Base-by-base conservation (phyloP, 2,329 filamentous ascomycete genomes). In the Sporothrix luriei region DNA sequence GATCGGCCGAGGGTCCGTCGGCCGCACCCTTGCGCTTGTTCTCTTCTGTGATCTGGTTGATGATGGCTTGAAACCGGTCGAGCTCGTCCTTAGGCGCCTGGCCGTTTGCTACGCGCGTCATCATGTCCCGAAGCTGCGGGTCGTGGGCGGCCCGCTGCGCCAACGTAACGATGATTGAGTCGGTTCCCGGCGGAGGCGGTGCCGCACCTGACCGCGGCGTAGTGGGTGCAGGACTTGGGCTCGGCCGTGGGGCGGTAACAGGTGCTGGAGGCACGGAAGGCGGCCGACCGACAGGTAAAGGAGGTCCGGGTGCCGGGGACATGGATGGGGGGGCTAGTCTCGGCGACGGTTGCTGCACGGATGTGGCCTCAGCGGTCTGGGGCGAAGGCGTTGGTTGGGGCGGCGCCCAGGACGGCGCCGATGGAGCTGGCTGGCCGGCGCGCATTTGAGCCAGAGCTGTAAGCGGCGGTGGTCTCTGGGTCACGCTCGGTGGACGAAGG, bases 91-190 rank as follows among this genome's bases (percentile, higher is more conserved):
- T 85, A 14, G 86, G 88, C 0, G 92, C 92, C 73, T 90, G 85
- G 1, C 91, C 91, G 38, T 89, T 88, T 0, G 92, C 92, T 0
- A 95, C 92, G 68, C 91, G 87, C 77, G 92, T 92, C 92, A 95
- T 95, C 0, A 95, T 82, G 48, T 90, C 88, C 70, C 93, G 89
- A 11, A 95, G 81, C 69, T 90, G 84, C 0, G 88, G 85, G 76
- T 95, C 90, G 33, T 87, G 88, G 0, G 90, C 91, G 7, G 92
- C 92, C 73, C 88, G 87, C 74, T 92, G 90, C 0, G 92, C 92
- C 33, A 95, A 81, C 73, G 91, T 88, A 66, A 93, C 89, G 69
- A 95, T 94, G 55, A 95, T 92, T 0, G 91, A 91, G 75, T 94
- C 92, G 29, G 82, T 80, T n/a, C 77, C 75, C 6, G 76, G 73